Evolutionary conservation across 345 rosid species (phyloP).

Genomic region (Microcos paniculata): DNA sequence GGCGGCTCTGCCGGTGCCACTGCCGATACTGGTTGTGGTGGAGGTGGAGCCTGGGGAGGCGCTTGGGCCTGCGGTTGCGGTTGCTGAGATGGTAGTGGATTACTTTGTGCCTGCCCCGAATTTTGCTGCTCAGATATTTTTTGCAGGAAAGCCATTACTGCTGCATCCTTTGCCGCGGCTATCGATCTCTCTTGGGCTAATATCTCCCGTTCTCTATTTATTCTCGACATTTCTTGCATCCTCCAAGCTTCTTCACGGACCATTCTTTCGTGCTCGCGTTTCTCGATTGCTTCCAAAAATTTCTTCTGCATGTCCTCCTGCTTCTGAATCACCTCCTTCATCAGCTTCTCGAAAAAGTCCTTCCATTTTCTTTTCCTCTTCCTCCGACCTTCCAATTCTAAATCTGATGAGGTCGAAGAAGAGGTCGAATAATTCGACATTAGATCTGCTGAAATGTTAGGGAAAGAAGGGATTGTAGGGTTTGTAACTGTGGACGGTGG

Average conservation of each 20-base stretch:
- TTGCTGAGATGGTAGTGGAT: constrained; percentile 3
- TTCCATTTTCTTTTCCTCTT: constrained; percentile 58
- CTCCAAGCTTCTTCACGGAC: constrained; percentile 83
- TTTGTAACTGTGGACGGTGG: not conserved
- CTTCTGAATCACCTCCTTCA: constrained; percentile 61
- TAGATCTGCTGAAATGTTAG: constrained; percentile 38
- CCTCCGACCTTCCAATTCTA: constrained; percentile 37
- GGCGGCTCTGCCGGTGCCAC: constrained; percentile 10
- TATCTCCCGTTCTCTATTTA: constrained; percentile 63
- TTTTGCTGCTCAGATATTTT: constrained; percentile 54
- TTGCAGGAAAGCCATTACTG: constrained; percentile 71
- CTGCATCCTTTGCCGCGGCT: constrained; percentile 70
- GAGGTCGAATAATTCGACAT: constrained; percentile 64
- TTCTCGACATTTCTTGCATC: constrained; percentile 62
- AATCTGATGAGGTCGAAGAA: constrained; percentile 65
- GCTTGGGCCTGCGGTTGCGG: not conserved
- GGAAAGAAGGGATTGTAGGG: constrained; percentile 26
- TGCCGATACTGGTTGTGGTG: constrained; percentile 12
- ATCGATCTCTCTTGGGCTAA: constrained; percentile 70
- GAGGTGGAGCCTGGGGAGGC: constrained; percentile 14
- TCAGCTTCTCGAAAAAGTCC: constrained; percentile 62
- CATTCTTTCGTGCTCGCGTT: constrained; percentile 62
- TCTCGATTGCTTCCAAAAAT: constrained; percentile 75
- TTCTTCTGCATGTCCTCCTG: constrained; percentile 78
- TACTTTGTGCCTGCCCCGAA: constrained; percentile 3